Percentiles rank a stretch among this genome's conserved stretches.
phyloP scores from a whole-genome alignment of 148 eudicot species.

The Chenopodium album region DNA sequence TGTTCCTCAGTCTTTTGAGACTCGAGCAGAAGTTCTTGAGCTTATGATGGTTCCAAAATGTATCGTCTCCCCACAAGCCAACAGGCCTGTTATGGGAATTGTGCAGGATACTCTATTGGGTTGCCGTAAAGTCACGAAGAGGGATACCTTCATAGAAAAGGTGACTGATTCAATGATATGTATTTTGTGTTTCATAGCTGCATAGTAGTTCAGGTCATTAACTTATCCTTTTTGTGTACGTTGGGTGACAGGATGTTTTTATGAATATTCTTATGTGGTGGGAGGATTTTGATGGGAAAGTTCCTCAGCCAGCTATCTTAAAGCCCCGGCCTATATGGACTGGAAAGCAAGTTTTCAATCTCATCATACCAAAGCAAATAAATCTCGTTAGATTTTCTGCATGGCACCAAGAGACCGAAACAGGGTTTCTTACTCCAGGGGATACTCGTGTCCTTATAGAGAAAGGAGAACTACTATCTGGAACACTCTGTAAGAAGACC shows the following conservation, averaged over 20 bases:
- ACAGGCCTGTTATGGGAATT: constrained; percentile 97
- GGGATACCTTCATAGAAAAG: constrained; percentile 98
- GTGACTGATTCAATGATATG: constrained; percentile 29
- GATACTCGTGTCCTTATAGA: constrained; percentile 93
- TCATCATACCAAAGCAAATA: constrained; percentile 97
- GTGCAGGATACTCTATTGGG: constrained; percentile 98
- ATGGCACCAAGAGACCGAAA: constrained; percentile 85
- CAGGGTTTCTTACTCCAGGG: constrained; percentile 83
- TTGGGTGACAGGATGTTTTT: constrained; percentile 73
- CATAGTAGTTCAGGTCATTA: background rate
- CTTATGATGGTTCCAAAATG: constrained; percentile 99
- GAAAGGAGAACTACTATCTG: constrained; percentile 87
- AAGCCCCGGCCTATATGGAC: constrained; percentile 99
- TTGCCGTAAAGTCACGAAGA: constrained; percentile 93
- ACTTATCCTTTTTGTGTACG: background rate
- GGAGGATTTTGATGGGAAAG: constrained; percentile 98
- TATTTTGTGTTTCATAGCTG: background rate
- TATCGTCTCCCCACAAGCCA: constrained; percentile 94
- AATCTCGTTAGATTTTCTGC: constrained; percentile 84
- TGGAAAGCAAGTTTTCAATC: constrained; percentile 96
- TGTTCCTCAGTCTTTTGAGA: constrained; percentile 98
- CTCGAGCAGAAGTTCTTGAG: constrained; percentile 97
- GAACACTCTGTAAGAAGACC: constrained; percentile 94
- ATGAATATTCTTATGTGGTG: constrained; percentile 99
- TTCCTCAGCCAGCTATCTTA: constrained; percentile 91